These are phyloP conservation scores for Trifolium fragiferum DNA, from an alignment of 306 rosid species.

Conservation along the genomic window DNA sequence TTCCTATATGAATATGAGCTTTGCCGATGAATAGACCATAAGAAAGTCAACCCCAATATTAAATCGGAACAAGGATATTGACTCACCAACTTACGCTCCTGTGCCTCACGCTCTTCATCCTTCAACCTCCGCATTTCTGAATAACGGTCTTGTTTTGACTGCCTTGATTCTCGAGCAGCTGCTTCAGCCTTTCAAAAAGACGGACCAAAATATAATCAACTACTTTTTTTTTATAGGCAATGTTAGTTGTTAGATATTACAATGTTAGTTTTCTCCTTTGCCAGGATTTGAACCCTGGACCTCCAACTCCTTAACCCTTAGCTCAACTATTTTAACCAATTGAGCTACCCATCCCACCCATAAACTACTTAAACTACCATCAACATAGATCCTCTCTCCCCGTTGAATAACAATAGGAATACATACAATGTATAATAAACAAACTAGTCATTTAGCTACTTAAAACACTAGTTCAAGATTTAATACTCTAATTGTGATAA, in stretches of 20 bases:
- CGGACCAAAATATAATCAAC: constrained; percentile 30
- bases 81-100: constrained; percentile 75
- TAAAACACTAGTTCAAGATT: not conserved
- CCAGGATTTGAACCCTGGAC: too few relatives aligned
- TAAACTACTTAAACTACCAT: constrained; percentile 27
- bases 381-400: not conserved
- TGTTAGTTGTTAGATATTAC: too few relatives aligned
- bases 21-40: constrained; percentile 35
- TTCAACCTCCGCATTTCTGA: constrained; percentile 82
- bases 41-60: constrained; percentile 24
- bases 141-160: constrained; percentile 80
- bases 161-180: constrained; percentile 79
- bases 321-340: too few relatives aligned
- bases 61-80: constrained; percentile 20
- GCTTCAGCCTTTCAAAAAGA: constrained; percentile 75
- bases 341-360: too few relatives aligned
- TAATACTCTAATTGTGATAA: not conserved
- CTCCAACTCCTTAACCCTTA: too few relatives aligned
- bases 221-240: too few relatives aligned
- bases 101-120: constrained; percentile 93
- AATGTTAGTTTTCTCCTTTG: too few relatives aligned
- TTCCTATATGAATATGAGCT: constrained; percentile 61
- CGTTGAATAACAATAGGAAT: not conserved
- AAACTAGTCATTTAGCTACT: not conserved
- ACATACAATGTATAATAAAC: not conserved